These are phyloP conservation scores for Kurtzmaniella natalensis DNA, from an alignment of 1,139 yeast genomes.

Conservation along the genomic window DNA sequence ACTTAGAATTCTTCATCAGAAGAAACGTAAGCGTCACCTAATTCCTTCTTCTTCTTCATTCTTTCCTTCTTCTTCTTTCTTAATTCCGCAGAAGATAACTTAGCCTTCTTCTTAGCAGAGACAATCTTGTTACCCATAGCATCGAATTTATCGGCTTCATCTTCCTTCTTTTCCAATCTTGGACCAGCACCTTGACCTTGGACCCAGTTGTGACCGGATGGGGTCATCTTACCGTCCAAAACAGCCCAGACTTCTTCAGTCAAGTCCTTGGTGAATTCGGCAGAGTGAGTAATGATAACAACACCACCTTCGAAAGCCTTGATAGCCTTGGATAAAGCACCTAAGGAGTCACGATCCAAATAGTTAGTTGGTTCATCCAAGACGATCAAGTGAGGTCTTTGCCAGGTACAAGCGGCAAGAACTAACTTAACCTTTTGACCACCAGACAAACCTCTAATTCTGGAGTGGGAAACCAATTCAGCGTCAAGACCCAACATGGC, in stretches of 20 bases:
- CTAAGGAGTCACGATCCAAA: constrained; percentile 98
- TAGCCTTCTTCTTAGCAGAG: constrained; percentile 92
- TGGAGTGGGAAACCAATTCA: constrained; percentile 98
- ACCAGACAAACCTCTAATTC: constrained; percentile 99
- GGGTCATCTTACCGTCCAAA: constrained; percentile 95
- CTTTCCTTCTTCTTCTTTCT: constrained; percentile 99
- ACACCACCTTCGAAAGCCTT: constrained; percentile 99
- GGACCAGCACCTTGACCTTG: constrained; percentile 99
- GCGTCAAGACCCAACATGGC: constrained; percentile 97
- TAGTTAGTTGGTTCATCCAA: constrained; percentile 99
- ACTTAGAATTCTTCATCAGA: constrained; percentile 64
- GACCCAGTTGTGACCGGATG: constrained; percentile 99
- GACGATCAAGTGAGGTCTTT: constrained; percentile 99
- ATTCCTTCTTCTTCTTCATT: constrained; percentile 99
- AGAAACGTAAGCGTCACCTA: constrained; percentile 98
- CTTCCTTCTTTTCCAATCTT: constrained; percentile 93
- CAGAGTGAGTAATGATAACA: constrained; percentile 99
- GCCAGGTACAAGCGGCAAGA: constrained; percentile 99
- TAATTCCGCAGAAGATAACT: constrained; percentile 97
- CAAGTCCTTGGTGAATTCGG: constrained; percentile 98
- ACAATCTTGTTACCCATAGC: constrained; percentile 99
- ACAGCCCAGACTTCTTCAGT: constrained; percentile 99
- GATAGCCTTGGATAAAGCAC: constrained; percentile 98
- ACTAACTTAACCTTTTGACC: constrained; percentile 99
- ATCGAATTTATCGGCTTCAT: constrained; percentile 97